phyloP scores from a whole-genome alignment of 176 grass and related monocot species.

The Alloteropsis semialata region DNA sequence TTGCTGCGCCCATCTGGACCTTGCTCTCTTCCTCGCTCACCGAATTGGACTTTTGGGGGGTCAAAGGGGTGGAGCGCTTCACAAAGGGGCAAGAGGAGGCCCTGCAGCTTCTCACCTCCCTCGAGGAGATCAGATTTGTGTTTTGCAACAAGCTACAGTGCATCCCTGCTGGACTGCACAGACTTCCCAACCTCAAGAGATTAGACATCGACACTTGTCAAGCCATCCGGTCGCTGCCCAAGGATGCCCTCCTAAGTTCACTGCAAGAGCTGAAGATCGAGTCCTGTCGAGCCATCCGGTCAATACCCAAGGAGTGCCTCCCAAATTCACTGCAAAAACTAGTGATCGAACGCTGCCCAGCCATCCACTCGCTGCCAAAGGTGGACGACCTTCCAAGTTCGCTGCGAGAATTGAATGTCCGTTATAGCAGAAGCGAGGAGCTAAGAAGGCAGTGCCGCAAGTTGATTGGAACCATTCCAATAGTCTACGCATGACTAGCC shows the following conservation, averaged over 20 bases:
- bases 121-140: neutral
- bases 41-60: fast-evolving
- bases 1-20: neutral
- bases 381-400: neutral
- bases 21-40: neutral
- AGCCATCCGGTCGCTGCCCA: too few relatives aligned
- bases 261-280: too few relatives aligned
- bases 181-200: neutral
- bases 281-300: too few relatives aligned
- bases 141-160: neutral
- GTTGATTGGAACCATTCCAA: conserved; percentile 18
- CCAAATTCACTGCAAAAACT: neutral
- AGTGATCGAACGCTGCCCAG: fast-evolving
- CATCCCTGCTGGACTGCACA: neutral
- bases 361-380: neutral
- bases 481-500: neutral
- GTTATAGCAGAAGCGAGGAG: fast-evolving
- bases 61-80: neutral
- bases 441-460: conserved; percentile 9
- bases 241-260: too few relatives aligned
- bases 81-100: too few relatives aligned
- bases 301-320: too few relatives aligned
- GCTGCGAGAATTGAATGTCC: neutral
- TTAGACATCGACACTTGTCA: fast-evolving
- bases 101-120: neutral